Conservation (phyloP, 2,329 filamentous ascomycete species). For the Corynespora cassiicola region DNA sequence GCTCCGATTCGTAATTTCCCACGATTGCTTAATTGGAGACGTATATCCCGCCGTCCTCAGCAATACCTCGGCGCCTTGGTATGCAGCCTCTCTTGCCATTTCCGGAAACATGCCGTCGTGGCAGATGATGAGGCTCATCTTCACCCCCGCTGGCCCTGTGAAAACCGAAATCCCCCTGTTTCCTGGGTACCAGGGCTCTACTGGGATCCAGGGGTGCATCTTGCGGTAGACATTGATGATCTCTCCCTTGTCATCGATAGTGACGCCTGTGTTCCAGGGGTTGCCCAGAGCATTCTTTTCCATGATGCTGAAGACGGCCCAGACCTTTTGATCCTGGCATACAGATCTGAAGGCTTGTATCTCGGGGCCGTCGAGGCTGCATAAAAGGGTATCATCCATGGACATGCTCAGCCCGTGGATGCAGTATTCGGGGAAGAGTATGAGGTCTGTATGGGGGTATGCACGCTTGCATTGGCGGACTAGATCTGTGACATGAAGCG, state of each 20-base stretch:
- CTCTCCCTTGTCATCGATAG: slow-evolving; percentile 24
- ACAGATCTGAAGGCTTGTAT: slow-evolving; percentile 31
- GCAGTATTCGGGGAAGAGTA: slow-evolving; percentile 37
- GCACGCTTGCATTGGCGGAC: slow-evolving; percentile 17
- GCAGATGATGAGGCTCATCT: slow-evolving; percentile 33
- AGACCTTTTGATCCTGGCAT: slow-evolving; percentile 28
- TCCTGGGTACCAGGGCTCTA: slow-evolving; percentile 32
- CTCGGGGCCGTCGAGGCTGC: slow-evolving; percentile 34
- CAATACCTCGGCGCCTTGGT: slow-evolving; percentile 31
- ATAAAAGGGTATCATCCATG: slow-evolving; percentile 32
- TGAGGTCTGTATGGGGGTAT: slow-evolving; percentile 30
- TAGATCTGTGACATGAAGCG: slow-evolving; percentile 3
- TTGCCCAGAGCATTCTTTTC: slow-evolving; percentile 27
- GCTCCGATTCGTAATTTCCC: slow-evolving; percentile 30
- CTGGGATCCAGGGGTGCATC: slow-evolving; percentile 31
- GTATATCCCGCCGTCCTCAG: slow-evolving; percentile 30
- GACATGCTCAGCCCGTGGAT: slow-evolving; percentile 36
- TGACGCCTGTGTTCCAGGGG: slow-evolving; percentile 30
- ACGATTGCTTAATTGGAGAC: slow-evolving; percentile 25
- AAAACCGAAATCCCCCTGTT: slow-evolving; percentile 28
- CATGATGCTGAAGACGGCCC: slow-evolving; percentile 40
- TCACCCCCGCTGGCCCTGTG: slow-evolving; percentile 21
- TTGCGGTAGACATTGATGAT: slow-evolving; percentile 32
- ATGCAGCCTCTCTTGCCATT: slow-evolving; percentile 33
- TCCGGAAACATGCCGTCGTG: slow-evolving; percentile 35